Conservation (phyloP, 108 stramenopile species). For the Nitzschia putrida region DNA sequence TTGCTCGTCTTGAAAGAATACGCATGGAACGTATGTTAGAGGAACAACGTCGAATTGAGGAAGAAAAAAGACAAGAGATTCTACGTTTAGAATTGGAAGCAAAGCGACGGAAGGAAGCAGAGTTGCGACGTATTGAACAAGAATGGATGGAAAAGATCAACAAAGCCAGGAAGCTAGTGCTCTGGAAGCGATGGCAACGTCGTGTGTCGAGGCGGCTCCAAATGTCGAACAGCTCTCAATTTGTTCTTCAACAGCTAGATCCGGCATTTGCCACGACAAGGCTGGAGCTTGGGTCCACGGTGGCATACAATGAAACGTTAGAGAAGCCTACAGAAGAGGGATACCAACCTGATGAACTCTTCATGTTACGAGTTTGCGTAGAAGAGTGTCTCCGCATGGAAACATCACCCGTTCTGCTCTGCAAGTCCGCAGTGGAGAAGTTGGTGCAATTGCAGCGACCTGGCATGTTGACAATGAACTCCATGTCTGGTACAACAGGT, state of each 20-base stretch:
- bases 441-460: background rate
- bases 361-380: too few relatives aligned
- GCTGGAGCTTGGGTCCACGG: background rate
- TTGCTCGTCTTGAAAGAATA: constrained; percentile 3
- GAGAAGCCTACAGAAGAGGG: background rate
- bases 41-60: constrained; percentile 17
- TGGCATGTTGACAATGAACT: too few relatives aligned
- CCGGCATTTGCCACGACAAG: constrained; percentile 23
- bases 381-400: too few relatives aligned
- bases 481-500: too few relatives aligned
- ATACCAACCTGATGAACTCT: background rate
- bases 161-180: constrained; percentile 22
- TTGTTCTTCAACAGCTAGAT: constrained; percentile 24
- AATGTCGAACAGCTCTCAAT: constrained; percentile 7
- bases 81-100: constrained; percentile 25
- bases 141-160: constrained; percentile 35
- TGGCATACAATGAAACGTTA: background rate
- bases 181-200: constrained; percentile 35
- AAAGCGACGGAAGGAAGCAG: constrained; percentile 20
- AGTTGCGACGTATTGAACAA: constrained; percentile 20
- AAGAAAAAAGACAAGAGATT: constrained; percentile 18
- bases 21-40: constrained; percentile 13
- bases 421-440: background rate
- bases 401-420: too few relatives aligned
- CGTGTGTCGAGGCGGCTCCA: constrained; percentile 20